Evolutionary conservation across 768 basidiomycete species (phyloP).

Genomic region (Kondoa malvinella): DNA sequence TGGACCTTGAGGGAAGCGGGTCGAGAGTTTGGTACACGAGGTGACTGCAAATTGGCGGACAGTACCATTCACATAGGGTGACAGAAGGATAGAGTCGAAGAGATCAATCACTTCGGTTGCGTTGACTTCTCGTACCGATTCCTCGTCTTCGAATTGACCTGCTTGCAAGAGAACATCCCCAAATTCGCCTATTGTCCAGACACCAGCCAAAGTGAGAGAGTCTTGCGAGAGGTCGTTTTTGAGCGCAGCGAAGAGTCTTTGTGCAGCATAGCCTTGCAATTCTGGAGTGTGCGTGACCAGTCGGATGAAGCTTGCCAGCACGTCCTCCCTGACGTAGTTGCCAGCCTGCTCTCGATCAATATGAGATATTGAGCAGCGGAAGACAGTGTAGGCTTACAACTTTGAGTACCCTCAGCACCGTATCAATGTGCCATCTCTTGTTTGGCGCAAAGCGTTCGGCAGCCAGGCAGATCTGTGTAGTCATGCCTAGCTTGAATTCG

Average conservation of each 20-base stretch:
- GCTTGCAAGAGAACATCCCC: slow-evolving; percentile 60
- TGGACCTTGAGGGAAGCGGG: slow-evolving; percentile 47
- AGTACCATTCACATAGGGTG: slow-evolving; percentile 81
- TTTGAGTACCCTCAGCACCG: slow-evolving; percentile 76
- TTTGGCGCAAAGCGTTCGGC: slow-evolving; percentile 95
- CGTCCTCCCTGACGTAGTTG: slow-evolving; percentile 93
- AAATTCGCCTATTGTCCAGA: slow-evolving; percentile 95
- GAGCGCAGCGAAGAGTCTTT: slow-evolving; percentile 72
- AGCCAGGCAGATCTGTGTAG: slow-evolving; percentile 86
- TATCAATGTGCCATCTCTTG: slow-evolving; percentile 98
- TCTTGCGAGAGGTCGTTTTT: slow-evolving; percentile 89
- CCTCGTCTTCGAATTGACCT: slow-evolving; percentile 38
- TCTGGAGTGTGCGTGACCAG: slow-evolving; percentile 94
- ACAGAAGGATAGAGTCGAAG: slow-evolving; percentile 67
- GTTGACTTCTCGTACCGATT: slow-evolving; percentile 39
- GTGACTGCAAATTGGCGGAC: slow-evolving; percentile 83
- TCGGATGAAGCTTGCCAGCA: slow-evolving; percentile 82
- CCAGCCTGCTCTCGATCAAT: slow-evolving; percentile 49
- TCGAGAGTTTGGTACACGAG: slow-evolving; percentile 72
- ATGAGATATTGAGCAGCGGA: not conserved
- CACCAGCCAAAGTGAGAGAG: slow-evolving; percentile 73
- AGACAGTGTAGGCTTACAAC: slow-evolving; percentile 42
- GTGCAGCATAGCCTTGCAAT: slow-evolving; percentile 84
- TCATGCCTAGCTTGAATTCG: slow-evolving; percentile 95
- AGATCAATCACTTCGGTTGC: slow-evolving; percentile 64